A percentile compares a stretch with the other conserved stretches of the same genome.
Evolutionary conservation across 345 rosid genomes (phyloP).

Genomic region (Aegle marmelos): DNA sequence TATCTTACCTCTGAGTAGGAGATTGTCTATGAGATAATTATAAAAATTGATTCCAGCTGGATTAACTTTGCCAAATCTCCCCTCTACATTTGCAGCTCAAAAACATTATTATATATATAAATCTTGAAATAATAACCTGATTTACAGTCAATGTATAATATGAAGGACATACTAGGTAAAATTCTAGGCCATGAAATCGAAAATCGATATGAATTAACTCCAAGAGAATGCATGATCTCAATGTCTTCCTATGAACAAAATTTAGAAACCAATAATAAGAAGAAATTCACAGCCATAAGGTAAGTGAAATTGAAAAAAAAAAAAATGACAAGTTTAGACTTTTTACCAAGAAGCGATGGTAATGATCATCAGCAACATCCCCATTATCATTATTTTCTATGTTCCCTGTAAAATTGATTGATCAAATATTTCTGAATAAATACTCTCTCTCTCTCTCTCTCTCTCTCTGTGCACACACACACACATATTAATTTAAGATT

Average conservation of each 20-base stretch:
- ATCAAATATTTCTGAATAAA: neutral
- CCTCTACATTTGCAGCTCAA: constrained; percentile 24
- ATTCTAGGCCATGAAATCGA: constrained; percentile 48
- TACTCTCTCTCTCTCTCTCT: too few relatives aligned
- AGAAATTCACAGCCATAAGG: neutral
- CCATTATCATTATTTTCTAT: constrained; percentile 15
- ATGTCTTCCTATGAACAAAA: constrained; percentile 29
- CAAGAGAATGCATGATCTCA: constrained; percentile 33
- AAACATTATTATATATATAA: neutral
- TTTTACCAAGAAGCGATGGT: constrained; percentile 25
- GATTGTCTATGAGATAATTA: constrained; percentile 32
- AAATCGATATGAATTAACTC: constrained; percentile 39
- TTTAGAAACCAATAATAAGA: neutral
- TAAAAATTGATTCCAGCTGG: constrained; percentile 38
- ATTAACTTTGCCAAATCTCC: constrained; percentile 40
- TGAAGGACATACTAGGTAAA: constrained; percentile 29
- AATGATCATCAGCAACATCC: constrained; percentile 34
- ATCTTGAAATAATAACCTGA: neutral
- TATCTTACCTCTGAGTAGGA: constrained; percentile 30
- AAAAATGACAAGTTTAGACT: neutral
- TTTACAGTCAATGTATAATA: neutral
- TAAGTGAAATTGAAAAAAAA: neutral
- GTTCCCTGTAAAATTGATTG: constrained; percentile 12
- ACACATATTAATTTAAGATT: too few relatives aligned
- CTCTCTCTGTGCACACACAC: too few relatives aligned